phyloP scores from a whole-genome alignment of 2,329 filamentous ascomycete genomes.

The Alternaria panax region DNA sequence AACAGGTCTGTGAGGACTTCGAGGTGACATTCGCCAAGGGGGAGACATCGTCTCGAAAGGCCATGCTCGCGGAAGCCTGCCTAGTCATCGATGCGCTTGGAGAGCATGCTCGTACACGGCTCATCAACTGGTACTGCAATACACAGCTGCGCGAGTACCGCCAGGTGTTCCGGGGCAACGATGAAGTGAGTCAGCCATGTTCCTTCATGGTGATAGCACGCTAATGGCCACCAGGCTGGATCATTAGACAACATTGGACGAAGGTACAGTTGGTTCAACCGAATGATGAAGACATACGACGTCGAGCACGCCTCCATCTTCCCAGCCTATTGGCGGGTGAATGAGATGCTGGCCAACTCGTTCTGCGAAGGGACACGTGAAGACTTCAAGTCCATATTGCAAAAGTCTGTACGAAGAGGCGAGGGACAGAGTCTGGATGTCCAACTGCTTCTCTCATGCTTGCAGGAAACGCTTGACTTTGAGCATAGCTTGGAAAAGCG shows the following conservation, averaged over 20 bases:
- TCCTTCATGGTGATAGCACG: neutral
- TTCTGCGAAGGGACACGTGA: conserved; percentile 97
- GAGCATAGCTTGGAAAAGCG: conserved; percentile 88
- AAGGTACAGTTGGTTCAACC: conserved; percentile 94
- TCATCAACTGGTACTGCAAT: conserved; percentile 98
- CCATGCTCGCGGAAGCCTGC: conserved; percentile 83
- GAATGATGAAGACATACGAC: conserved; percentile 94
- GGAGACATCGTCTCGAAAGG: conserved; percentile 74
- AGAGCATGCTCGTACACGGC: conserved; percentile 78
- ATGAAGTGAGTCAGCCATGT: conserved; percentile 64
- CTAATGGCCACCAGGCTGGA: conserved; percentile 64
- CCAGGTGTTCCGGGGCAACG: conserved; percentile 93
- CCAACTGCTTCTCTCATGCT: conserved; percentile 82
- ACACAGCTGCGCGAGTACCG: conserved; percentile 95
- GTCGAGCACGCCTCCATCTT: conserved; percentile 91
- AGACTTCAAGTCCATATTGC: conserved; percentile 92
- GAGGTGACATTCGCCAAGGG: conserved; percentile 92
- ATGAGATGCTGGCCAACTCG: conserved; percentile 85
- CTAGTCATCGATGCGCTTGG: conserved; percentile 94
- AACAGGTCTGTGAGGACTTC: conserved; percentile 99
- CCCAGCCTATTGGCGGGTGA: conserved; percentile 85
- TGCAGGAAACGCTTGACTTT: conserved; percentile 96
- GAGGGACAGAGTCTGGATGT: conserved; percentile 87
- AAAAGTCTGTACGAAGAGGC: conserved; percentile 80
- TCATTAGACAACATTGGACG: conserved; percentile 95